Percentiles rank a stretch among this genome's conserved stretches.
Evolutionary conservation across 306 rosid genomes (phyloP).

Genomic region (Abrus precatorius): DNA sequence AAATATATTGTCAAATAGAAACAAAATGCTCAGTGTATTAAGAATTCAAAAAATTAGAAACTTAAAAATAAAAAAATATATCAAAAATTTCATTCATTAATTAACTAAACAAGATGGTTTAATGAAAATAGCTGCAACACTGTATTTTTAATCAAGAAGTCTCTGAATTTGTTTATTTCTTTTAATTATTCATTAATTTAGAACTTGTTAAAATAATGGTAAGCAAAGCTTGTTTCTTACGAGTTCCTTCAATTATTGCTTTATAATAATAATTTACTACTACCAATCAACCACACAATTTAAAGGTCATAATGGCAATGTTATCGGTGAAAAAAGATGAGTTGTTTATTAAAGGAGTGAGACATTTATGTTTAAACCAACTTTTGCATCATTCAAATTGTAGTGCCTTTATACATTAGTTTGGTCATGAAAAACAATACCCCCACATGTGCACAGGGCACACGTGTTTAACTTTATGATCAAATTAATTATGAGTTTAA

Average conservation of each 20-base stretch:
- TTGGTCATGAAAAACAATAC: not conserved
- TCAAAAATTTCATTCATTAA: not conserved
- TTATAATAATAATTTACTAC: slow-evolving; percentile 38
- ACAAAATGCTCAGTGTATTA: not conserved
- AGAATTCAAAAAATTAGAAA: too few relatives aligned
- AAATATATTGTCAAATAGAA: too few relatives aligned
- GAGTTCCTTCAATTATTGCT: slow-evolving; percentile 49
- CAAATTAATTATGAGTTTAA: too few relatives aligned
- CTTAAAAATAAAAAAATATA: not conserved
- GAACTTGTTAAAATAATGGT: too few relatives aligned
- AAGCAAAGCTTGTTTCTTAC: not conserved
- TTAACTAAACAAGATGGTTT: not conserved
- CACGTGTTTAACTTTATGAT: not conserved
- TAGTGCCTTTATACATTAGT: not conserved
- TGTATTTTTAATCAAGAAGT: slow-evolving; percentile 39
- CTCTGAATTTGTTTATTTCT: slow-evolving; percentile 11
- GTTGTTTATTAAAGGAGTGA: slow-evolving; percentile 7
- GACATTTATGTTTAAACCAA: slow-evolving; percentile 43
- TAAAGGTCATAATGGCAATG: slow-evolving; percentile 44
- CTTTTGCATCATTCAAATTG: slow-evolving; percentile 27
- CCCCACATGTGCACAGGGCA: not conserved
- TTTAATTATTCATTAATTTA: too few relatives aligned
- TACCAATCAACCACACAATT: slow-evolving; percentile 46
- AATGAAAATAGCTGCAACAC: not conserved
- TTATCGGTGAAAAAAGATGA: slow-evolving; percentile 29